Conservation (phyloP, 768 basidiomycete species). For the Boletus barrowsii region DNA sequence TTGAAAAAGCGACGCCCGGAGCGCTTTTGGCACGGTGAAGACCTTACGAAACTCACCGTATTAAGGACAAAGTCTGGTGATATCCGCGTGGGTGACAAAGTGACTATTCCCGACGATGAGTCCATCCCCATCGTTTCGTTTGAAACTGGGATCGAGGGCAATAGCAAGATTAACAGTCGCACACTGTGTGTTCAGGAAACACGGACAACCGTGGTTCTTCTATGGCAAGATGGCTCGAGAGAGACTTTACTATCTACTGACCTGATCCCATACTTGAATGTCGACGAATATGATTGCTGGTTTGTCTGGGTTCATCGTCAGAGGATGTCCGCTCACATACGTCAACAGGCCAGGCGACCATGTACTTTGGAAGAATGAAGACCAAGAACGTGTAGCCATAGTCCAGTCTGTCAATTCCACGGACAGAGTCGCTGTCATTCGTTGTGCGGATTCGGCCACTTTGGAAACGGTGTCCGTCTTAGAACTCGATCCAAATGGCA, state of each 20-base stretch:
- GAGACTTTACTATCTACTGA: constrained; percentile 61
- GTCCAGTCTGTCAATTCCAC: constrained; percentile 74
- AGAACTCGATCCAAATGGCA: constrained; percentile 86
- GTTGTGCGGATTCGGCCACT: constrained; percentile 50
- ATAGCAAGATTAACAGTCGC: constrained; percentile 48
- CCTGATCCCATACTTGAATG: constrained; percentile 78
- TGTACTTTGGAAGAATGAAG: constrained; percentile 80
- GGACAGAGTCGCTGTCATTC: constrained; percentile 68
- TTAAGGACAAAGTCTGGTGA: constrained; percentile 62
- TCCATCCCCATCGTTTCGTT: constrained; percentile 59
- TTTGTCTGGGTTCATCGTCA: constrained; percentile 33
- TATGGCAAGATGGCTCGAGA: constrained; percentile 85
- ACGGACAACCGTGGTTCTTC: constrained; percentile 60
- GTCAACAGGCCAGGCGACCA: constrained; percentile 82
- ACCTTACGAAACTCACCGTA: constrained; percentile 61
- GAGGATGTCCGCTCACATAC: constrained; percentile 5
- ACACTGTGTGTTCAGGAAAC: constrained; percentile 69
- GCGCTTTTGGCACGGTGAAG: constrained; percentile 69
- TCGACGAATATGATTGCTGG: constrained; percentile 93
- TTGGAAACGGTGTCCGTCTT: constrained; percentile 74
- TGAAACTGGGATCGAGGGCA: constrained; percentile 45
- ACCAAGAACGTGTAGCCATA: constrained; percentile 60
- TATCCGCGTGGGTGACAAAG: constrained; percentile 72
- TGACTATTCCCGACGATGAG: constrained; percentile 50
- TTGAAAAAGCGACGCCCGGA: constrained; percentile 61